Conservation (phyloP, 225 moss, liverwort and hornwort genomes). For the Climacium dendroides region DNA sequence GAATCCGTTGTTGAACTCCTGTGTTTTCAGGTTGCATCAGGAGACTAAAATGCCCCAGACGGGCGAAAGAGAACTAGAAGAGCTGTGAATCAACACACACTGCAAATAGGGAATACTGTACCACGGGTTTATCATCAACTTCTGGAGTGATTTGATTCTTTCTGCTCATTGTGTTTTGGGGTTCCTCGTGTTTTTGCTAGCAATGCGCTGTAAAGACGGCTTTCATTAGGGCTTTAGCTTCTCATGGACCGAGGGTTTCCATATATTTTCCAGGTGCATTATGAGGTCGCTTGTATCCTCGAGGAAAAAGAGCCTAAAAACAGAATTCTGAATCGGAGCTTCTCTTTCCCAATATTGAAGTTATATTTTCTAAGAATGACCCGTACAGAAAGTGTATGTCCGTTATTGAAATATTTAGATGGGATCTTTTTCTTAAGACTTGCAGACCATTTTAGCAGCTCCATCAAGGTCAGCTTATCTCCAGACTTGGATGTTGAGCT, state of each 20-base stretch:
- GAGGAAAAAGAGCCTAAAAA: not conserved
- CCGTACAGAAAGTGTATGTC: not conserved
- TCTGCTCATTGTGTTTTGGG: not conserved
- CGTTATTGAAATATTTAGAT: not conserved
- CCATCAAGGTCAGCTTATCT: not conserved
- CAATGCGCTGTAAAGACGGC: not conserved
- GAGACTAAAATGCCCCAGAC: not conserved
- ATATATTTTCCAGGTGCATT: not conserved
- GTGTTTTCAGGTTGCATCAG: constrained; percentile 10
- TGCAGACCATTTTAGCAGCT: too few species aligned
- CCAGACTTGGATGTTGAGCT: not conserved
- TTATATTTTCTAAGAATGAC: not conserved
- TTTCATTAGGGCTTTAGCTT: not conserved
- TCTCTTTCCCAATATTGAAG: not conserved
- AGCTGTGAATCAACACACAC: not conserved
- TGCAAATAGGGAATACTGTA: not conserved
- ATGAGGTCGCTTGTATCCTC: not conserved
- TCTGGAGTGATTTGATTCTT: not conserved
- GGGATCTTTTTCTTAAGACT: too few species aligned
- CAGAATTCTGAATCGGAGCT: not conserved
- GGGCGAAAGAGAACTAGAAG: not conserved
- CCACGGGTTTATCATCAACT: not conserved
- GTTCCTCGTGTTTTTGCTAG: not conserved
- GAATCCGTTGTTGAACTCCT: not conserved
- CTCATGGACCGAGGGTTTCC: not conserved